Percentiles rank a stretch among this genome's conserved stretches.
These are phyloP conservation scores for Begonia peltatifolia DNA, from an alignment of 306 rosid genomes.

Conservation along the genomic window DNA sequence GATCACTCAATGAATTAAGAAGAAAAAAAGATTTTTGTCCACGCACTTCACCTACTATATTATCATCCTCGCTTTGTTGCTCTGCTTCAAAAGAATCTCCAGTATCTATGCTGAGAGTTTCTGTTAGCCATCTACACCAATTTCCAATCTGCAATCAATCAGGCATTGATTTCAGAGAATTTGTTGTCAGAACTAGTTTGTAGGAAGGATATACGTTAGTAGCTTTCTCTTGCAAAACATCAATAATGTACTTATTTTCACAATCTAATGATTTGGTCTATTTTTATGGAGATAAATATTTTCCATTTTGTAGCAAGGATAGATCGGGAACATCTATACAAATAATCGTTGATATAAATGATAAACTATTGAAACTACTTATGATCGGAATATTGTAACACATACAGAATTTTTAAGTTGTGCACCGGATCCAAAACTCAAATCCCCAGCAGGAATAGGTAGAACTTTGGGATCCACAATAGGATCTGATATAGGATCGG, in stretches of 20 bases:
- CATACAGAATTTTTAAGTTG: slow-evolving; percentile 88
- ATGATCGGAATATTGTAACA: not conserved
- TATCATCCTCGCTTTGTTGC: slow-evolving; percentile 23
- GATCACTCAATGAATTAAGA: slow-evolving; percentile 82
- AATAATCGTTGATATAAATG: too few relatives aligned
- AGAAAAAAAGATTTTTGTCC: slow-evolving; percentile 50
- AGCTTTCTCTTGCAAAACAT: too few relatives aligned
- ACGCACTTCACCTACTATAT: slow-evolving; percentile 13
- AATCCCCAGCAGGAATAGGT: slow-evolving; percentile 91
- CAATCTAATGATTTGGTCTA: too few relatives aligned
- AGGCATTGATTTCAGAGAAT: too few relatives aligned
- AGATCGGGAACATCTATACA: too few relatives aligned
- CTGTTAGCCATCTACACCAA: slow-evolving; percentile 91
- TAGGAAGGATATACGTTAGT: too few relatives aligned
- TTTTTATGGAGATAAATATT: too few relatives aligned
- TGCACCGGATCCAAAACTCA: slow-evolving; percentile 98
- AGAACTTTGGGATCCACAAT: slow-evolving; percentile 78
- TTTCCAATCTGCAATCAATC: slow-evolving; percentile 60
- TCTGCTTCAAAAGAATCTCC: slow-evolving; percentile 34
- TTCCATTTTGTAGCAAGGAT: too few relatives aligned
- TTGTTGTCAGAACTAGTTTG: too few relatives aligned
- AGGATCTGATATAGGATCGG: slow-evolving; percentile 96
- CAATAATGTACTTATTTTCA: too few relatives aligned
- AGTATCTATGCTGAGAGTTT: slow-evolving; percentile 68
- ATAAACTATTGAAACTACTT: too few relatives aligned